Conservation (phyloP, 2,329 filamentous ascomycete species). For the Diaporthe amygdali region DNA sequence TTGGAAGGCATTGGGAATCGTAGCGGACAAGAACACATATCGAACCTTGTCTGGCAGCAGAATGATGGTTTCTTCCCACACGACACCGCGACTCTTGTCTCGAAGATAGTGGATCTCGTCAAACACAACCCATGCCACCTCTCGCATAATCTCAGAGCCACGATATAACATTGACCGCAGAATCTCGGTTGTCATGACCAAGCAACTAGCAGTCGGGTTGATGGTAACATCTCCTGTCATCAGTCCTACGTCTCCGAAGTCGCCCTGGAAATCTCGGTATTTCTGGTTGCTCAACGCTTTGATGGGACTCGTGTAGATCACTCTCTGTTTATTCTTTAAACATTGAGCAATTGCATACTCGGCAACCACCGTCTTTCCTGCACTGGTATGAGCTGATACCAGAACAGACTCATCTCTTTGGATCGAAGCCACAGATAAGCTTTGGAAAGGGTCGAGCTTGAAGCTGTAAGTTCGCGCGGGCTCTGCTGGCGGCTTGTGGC, state of each 20-base stretch:
- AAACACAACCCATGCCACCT: conserved; percentile 98
- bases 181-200: conserved; percentile 99
- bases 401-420: conserved; percentile 95
- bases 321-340: conserved; percentile 94
- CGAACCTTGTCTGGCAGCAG: conserved; percentile 96
- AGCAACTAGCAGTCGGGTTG: conserved; percentile 95
- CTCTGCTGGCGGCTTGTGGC: conserved; percentile 87
- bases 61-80: conserved; percentile 99
- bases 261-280: conserved; percentile 92
- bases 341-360: conserved; percentile 99
- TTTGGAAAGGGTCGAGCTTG: conserved; percentile 96
- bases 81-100: conserved; percentile 91
- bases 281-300: conserved; percentile 99
- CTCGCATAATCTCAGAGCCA: conserved; percentile 98
- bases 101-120: conserved; percentile 99
- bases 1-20: conserved; percentile 98
- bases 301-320: conserved; percentile 99
- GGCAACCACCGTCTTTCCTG: conserved; percentile 96
- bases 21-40: conserved; percentile 97
- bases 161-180: conserved; percentile 97
- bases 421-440: conserved; percentile 91
- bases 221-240: conserved; percentile 99
- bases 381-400: conserved; percentile 96
- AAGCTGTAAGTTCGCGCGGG: conserved; percentile 88
- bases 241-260: conserved; percentile 95